phyloP scores from a whole-genome alignment of 1,284 basidiomycete genomes.

The Neolentinus lepideus region DNA sequence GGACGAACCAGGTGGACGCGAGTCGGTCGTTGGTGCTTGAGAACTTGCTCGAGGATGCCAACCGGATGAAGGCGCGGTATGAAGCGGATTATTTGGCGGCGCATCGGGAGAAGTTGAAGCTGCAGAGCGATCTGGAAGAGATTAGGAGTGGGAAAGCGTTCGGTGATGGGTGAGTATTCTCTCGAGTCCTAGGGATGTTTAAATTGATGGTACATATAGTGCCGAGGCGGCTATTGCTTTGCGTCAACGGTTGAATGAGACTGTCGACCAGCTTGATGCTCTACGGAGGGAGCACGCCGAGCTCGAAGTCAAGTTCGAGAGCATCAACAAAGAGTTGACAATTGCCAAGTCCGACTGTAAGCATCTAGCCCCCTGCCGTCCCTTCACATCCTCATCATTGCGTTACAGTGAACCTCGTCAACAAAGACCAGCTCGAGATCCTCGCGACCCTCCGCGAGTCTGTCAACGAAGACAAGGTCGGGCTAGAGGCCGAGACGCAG shows the following conservation, averaged over 20 bases:
- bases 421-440: constrained; percentile 82
- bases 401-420: constrained; percentile 67
- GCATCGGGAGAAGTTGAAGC: constrained; percentile 76
- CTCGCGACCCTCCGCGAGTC: constrained; percentile 79
- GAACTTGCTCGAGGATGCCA: constrained; percentile 87
- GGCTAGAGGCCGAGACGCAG: constrained; percentile 62
- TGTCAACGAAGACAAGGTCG: constrained; percentile 81
- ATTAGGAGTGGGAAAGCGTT: constrained; percentile 79
- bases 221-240: constrained; percentile 84
- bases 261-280: constrained; percentile 74
- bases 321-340: constrained; percentile 64
- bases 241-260: constrained; percentile 82
- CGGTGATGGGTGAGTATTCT: constrained; percentile 65
- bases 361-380: constrained; percentile 22
- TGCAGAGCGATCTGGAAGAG: constrained; percentile 82
- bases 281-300: constrained; percentile 64
- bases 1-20: constrained; percentile 69
- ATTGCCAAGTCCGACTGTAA: constrained; percentile 83
- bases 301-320: constrained; percentile 67
- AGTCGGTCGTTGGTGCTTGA: constrained; percentile 79
- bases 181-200: constrained; percentile 3
- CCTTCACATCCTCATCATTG: background rate
- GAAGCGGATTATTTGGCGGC: constrained; percentile 84
- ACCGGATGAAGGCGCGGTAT: constrained; percentile 83
- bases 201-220: constrained; percentile 31